phyloP scores from a whole-genome alignment of 108 stramenopile species.

The Cyclostephanos tholiformis region DNA sequence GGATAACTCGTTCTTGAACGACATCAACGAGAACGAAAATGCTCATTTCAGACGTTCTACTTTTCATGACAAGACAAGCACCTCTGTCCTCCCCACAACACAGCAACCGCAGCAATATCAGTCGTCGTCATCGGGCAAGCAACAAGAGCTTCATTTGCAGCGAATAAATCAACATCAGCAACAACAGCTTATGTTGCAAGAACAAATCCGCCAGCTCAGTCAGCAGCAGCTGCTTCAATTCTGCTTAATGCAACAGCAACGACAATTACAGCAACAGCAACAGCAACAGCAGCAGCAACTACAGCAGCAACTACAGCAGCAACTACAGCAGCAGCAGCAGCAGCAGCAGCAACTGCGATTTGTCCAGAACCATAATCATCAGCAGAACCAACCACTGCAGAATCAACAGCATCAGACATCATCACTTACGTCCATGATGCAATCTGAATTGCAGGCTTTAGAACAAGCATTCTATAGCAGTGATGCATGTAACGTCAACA shows the following conservation, averaged over 20 bases:
- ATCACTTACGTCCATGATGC: background rate
- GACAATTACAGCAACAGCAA: background rate
- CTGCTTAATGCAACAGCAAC: slow-evolving; percentile 4
- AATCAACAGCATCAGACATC: slow-evolving; percentile 1
- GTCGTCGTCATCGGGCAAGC: background rate
- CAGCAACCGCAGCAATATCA: background rate
- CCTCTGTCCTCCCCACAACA: background rate
- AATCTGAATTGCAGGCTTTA: background rate
- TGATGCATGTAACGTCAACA: background rate
- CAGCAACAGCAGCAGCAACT: background rate
- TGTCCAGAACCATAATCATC: too few species aligned
- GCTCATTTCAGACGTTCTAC: background rate
- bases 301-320: background rate
- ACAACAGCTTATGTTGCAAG: slow-evolving; percentile 6
- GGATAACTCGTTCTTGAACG: slow-evolving; percentile 4
- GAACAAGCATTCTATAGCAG: background rate
- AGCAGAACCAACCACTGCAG: slow-evolving; percentile 1
- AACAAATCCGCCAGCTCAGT: slow-evolving; percentile 4
- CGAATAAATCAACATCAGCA: background rate
- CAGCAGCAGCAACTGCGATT: slow-evolving; percentile 10
- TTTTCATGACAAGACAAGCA: background rate
- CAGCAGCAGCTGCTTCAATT: slow-evolving; percentile 22
- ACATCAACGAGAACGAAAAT: background rate
- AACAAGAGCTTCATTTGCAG: background rate
- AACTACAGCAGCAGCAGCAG: slow-evolving; percentile 1